Evolutionary conservation across 164 flowering plant species (phyloP).

Genomic region (Pachysandra terminalis): DNA sequence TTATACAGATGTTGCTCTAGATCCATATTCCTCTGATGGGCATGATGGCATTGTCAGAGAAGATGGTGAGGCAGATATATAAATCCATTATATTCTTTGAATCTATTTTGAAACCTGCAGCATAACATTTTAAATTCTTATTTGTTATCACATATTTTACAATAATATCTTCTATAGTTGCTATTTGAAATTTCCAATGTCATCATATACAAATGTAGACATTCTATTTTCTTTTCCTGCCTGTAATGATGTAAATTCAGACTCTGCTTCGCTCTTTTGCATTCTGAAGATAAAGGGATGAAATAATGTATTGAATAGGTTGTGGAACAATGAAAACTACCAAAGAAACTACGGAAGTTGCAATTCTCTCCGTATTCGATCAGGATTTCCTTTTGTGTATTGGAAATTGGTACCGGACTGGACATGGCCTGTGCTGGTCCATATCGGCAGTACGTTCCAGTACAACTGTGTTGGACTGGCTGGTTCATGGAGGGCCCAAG

Average conservation of each 20-base stretch:
- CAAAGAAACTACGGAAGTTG: too few relatives aligned
- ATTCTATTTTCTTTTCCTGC: neutral
- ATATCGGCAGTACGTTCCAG: too few relatives aligned
- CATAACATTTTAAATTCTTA: neutral
- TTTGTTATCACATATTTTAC: neutral
- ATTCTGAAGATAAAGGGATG: too few relatives aligned
- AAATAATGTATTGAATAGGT: neutral
- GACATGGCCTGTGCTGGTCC: too few relatives aligned
- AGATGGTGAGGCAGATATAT: slow-evolving; percentile 63
- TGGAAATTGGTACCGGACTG: too few relatives aligned
- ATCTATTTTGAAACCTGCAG: neutral
- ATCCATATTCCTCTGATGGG: slow-evolving; percentile 94
- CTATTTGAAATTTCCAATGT: neutral
- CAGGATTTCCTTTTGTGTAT: too few relatives aligned
- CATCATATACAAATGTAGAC: neutral
- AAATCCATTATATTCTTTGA: neutral
- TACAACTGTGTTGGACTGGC: too few relatives aligned
- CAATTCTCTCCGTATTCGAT: too few relatives aligned
- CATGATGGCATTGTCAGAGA: slow-evolving; percentile 98
- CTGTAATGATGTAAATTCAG: neutral
- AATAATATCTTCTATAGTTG: neutral
- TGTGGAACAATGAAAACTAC: neutral
- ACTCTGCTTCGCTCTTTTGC: neutral
- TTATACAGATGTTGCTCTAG: slow-evolving; percentile 96
- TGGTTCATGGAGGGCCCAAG: too few relatives aligned